Base-by-base conservation (phyloP, 1,139 yeast species). In the Geotrichum macrosporum region DNA sequence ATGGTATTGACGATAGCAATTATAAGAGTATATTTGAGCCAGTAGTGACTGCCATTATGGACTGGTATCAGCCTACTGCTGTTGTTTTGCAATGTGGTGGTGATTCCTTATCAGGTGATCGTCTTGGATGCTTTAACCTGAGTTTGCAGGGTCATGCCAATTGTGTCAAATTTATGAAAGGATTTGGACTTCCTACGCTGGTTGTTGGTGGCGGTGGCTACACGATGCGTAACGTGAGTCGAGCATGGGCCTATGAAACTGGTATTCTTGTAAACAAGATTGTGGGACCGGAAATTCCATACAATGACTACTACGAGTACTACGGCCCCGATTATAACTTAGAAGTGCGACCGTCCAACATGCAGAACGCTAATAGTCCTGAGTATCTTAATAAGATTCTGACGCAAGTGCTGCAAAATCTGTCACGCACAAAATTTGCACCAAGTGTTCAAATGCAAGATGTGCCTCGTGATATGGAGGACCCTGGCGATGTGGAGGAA, bases 181-280 rank as follows among this genome's bases (percentile, higher is more conserved):
- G 86, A 31, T 86, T 89, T 65, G 87, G 87, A 48, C 72, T 88
- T 47, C 98, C 97, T 12, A 76, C 88, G 73, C 75, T 92, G 74
- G 94, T 89, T 18, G 76, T 92, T 18, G 98, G 98, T 36, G 98
- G 98, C 46, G 98, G 98, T 58, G 98, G 98, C 27, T 92, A 92
- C 68, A 92, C 97, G 15, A 92, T 92, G 84, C 77, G 97, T 65
- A 92, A 92, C 65, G 98, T 92, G 40, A 88, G 96, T 29, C 75
- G 97, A 59, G 82, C 96, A 6, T 92, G 98, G 98, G 81, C 96
- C 35, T 89, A 77, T 63, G 98, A 92, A 68, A 82, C 96, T 3
- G 96, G 96, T 16, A 71, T 92, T 49, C 72, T 89, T 56, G 89
- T 87, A 59, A 84, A 87, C 59, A 85, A 82, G 52, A 66, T 79